Percentiles rank a stretch among this genome's conserved stretches.
Conservation (phyloP, 1,284 basidiomycete genomes). For the Leccinum proximum region DNA sequence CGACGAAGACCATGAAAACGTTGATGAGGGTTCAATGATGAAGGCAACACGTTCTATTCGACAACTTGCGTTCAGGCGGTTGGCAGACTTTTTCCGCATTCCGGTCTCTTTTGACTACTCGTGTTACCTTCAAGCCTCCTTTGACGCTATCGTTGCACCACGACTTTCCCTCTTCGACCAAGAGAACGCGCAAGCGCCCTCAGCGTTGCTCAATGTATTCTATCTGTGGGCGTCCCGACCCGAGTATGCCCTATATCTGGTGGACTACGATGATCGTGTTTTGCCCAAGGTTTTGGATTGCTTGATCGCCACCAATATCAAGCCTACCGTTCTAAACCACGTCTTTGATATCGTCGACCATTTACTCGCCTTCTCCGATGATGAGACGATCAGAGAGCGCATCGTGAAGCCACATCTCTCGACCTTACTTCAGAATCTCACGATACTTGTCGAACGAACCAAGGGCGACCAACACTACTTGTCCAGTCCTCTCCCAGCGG, state of each 20-base stretch:
- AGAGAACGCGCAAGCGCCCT: conserved; percentile 94
- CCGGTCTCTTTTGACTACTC: conserved; percentile 74
- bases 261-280: conserved; percentile 65
- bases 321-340: conserved; percentile 77
- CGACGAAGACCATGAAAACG: conserved; percentile 27
- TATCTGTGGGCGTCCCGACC: conserved; percentile 70
- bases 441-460: conserved; percentile 64
- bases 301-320: conserved; percentile 82
- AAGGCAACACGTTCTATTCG: conserved; percentile 64
- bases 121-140: conserved; percentile 68
- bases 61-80: conserved; percentile 82
- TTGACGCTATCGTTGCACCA: conserved; percentile 77
- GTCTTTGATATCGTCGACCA: conserved; percentile 89
- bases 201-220: conserved; percentile 87
- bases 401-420: conserved; percentile 81
- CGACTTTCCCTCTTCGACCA: conserved; percentile 72
- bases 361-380: conserved; percentile 54
- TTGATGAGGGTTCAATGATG: conserved; percentile 34
- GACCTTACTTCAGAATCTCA: conserved; percentile 71
- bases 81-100: conserved; percentile 86
- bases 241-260: conserved; percentile 62
- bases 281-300: conserved; percentile 83
- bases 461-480: conserved; percentile 44
- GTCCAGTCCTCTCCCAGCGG: conserved; percentile 76
- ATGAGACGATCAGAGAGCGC: conserved; percentile 46